Conservation (phyloP, 139 green algal species). For the Chlorella sorokiniana region DNA sequence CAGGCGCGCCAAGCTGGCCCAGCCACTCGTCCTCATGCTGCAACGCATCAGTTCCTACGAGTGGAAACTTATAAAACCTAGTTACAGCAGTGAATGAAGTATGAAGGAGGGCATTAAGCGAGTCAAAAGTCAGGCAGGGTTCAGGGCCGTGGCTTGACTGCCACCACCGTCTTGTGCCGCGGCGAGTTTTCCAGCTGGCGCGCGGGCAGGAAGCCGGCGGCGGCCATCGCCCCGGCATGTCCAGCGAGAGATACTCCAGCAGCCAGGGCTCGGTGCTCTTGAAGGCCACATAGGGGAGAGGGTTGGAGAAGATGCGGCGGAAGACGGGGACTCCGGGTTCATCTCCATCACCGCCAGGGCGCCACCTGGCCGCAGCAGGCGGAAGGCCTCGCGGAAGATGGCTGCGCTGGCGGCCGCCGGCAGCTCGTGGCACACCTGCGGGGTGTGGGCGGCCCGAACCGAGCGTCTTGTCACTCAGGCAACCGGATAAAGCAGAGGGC, state of each 20-base stretch:
- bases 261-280: slow-evolving; percentile 82
- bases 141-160: slow-evolving; percentile 50
- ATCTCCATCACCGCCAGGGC: slow-evolving; percentile 72
- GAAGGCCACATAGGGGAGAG: slow-evolving; percentile 76
- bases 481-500: neutral
- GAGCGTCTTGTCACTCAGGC: neutral
- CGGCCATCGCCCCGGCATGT: slow-evolving; percentile 53
- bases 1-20: too few species aligned
- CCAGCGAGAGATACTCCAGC: slow-evolving; percentile 68
- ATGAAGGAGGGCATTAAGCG: neutral
- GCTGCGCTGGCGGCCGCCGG: slow-evolving; percentile 51
- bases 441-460: too few species aligned
- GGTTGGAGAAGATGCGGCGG: slow-evolving; percentile 69
- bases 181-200: slow-evolving; percentile 56
- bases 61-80: neutral
- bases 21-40: too few species aligned
- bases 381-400: slow-evolving; percentile 70
- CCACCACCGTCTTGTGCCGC: slow-evolving; percentile 64
- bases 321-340: slow-evolving; percentile 69
- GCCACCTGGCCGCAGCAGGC: slow-evolving; percentile 66
- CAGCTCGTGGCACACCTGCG: slow-evolving; percentile 71
- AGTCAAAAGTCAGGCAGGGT: neutral
- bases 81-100: neutral
- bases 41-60: too few species aligned
- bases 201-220: slow-evolving; percentile 52